Percentiles rank a stretch among this genome's conserved stretches.
Conservation (phyloP, 2,329 filamentous ascomycete species). For the Colletotrichum acutatum region DNA sequence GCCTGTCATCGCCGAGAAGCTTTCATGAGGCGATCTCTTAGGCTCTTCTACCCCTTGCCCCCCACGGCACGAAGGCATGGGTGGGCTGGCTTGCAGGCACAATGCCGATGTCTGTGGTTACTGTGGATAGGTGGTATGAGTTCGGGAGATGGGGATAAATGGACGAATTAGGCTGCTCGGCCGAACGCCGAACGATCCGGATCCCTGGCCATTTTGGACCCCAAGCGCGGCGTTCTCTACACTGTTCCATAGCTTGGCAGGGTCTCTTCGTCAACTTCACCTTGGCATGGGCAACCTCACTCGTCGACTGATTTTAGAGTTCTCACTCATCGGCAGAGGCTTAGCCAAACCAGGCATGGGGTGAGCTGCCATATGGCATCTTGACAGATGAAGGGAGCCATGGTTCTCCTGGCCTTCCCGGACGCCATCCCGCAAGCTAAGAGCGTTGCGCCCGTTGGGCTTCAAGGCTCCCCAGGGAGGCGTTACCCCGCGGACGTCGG, state of each 20-base stretch:
- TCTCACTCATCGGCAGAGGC: neutral
- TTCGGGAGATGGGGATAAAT: neutral
- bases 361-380: neutral
- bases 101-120: slow-evolving; percentile 3
- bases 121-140: neutral
- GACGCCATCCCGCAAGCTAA: neutral
- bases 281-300: neutral
- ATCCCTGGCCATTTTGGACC: neutral
- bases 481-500: slow-evolving; percentile 1
- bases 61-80: neutral
- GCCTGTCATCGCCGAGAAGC: neutral
- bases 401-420: slow-evolving; percentile 7
- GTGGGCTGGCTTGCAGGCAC: neutral
- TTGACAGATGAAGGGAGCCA: slow-evolving; percentile 9
- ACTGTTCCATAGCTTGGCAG: neutral
- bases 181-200: slow-evolving; percentile 5
- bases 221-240: neutral
- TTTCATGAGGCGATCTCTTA: neutral
- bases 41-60: neutral
- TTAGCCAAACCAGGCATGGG: neutral
- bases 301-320: slow-evolving; percentile 7
- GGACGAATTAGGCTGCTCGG: neutral
- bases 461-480: neutral
- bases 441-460: slow-evolving; percentile 3
- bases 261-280: neutral